Conservation (phyloP, 2,329 filamentous ascomycete genomes). For the Nothopassalora personata region DNA sequence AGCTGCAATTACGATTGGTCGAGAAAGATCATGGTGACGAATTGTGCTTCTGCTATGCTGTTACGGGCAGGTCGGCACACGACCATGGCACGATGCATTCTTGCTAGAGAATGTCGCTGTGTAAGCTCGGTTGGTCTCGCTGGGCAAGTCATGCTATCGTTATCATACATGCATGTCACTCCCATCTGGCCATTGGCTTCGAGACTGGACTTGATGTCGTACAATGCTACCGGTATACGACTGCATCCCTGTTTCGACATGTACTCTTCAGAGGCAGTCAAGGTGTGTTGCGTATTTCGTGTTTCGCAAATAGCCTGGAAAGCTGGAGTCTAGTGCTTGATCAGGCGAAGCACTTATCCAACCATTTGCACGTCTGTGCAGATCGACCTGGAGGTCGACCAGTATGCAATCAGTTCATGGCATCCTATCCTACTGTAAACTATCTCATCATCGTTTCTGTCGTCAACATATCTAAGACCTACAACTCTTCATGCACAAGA, state of each 20-base stretch:
- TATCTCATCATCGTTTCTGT: not conserved
- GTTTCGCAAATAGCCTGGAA: too few relatives aligned
- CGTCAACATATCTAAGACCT: not conserved
- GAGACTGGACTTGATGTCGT: too few relatives aligned
- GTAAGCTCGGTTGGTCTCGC: not conserved
- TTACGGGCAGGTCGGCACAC: not conserved
- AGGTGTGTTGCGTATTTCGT: too few relatives aligned
- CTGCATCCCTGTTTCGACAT: too few relatives aligned
- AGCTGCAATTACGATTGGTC: not conserved
- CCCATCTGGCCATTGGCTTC: too few relatives aligned
- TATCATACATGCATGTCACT: too few relatives aligned
- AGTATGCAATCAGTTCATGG: not conserved
- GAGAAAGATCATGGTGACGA: not conserved
- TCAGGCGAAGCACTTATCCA: too few relatives aligned
- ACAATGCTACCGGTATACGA: too few relatives aligned
- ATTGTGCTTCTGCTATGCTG: not conserved
- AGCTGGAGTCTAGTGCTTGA: too few relatives aligned
- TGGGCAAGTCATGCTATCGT: too few relatives aligned
- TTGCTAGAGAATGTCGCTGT: not conserved
- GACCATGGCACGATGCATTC: not conserved
- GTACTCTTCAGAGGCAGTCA: too few relatives aligned
- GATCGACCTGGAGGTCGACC: not conserved
- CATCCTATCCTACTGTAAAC: not conserved
- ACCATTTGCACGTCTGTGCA: not conserved
- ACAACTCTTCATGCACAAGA: slow-evolving; percentile 13